Evolutionary conservation across 768 basidiomycete species (phyloP).

Genomic region (Paxillus ammoniavirescens): DNA sequence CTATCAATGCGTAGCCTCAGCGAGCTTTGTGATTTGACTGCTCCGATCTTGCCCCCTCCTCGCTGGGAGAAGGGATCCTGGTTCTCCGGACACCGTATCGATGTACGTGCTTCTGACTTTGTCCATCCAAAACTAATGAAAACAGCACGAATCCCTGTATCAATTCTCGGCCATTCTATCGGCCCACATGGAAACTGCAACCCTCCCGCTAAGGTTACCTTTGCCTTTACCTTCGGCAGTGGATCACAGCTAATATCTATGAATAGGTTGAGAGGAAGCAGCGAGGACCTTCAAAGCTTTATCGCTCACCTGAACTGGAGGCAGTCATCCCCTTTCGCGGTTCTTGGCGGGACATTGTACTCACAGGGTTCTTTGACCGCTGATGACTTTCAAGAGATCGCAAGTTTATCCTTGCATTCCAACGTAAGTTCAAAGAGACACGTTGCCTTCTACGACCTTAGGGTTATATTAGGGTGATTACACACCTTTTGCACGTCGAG

Average conservation of each 20-base stretch:
- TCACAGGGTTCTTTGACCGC: constrained; percentile 23
- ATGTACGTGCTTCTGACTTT: constrained; percentile 16
- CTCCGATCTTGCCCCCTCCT: constrained; percentile 49
- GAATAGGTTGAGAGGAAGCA: constrained; percentile 34
- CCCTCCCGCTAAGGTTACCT: constrained; percentile 57
- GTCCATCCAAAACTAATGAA: constrained; percentile 8
- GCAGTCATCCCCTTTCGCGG: constrained; percentile 50
- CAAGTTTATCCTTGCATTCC: constrained; percentile 41
- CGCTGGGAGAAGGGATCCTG: constrained; percentile 40
- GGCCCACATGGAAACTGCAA: constrained; percentile 55
- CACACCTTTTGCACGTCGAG: constrained; percentile 40
- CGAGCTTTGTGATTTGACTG: constrained; percentile 47
- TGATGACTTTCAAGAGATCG: constrained; percentile 29
- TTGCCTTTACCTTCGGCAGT: background rate
- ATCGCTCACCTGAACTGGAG: constrained; percentile 52
- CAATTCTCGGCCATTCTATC: constrained; percentile 59
- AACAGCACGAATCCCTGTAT: constrained; percentile 38
- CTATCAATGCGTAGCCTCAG: constrained; percentile 51
- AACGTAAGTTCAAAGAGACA: constrained; percentile 14
- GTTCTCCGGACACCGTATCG: constrained; percentile 15
- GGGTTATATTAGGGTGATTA: constrained; percentile 13
- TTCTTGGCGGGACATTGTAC: constrained; percentile 57
- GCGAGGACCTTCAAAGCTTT: constrained; percentile 43
- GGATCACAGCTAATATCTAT: background rate
- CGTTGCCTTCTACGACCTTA: background rate